Conservation (phyloP, 192 early-diverging fungal genomes). For the Coemansia sp. region DNA sequence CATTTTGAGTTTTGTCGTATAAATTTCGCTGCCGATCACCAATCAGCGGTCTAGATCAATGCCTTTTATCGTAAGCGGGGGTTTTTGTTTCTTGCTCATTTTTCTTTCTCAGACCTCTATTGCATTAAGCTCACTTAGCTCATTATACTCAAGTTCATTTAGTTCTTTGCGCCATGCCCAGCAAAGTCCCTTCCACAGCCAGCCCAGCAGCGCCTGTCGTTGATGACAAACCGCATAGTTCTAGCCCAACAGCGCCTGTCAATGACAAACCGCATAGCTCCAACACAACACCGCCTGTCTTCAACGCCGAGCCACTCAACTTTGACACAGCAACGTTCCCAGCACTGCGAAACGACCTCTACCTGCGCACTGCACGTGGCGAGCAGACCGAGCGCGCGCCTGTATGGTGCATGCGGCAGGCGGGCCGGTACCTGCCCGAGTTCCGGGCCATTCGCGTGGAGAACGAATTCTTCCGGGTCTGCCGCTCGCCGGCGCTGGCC, state of each 20-base stretch:
- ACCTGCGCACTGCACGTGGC: conserved; percentile 81
- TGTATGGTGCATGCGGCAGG: conserved; percentile 99
- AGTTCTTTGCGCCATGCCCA: no score
- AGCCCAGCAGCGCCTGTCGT: no score
- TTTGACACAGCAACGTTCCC: conserved; percentile 64
- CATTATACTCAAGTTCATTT: no score
- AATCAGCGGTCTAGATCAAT: no score
- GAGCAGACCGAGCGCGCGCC: conserved; percentile 72
- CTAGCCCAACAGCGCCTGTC: background rate
- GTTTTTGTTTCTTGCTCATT: background rate
- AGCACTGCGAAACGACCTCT: conserved; percentile 85
- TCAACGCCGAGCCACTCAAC: conserved; percentile 10
- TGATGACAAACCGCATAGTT: no score
- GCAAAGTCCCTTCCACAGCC: no score
- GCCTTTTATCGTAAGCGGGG: conserved; percentile 61
- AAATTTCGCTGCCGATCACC: no score
- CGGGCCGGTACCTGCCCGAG: conserved; percentile 96
- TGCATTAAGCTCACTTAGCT: background rate
- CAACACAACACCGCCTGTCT: background rate
- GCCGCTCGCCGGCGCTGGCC: conserved; percentile 88
- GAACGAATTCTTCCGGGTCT: conserved; percentile 94
- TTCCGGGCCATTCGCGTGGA: conserved; percentile 80
- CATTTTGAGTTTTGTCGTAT: no score
- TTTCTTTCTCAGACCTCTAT: background rate
- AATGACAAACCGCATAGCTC: background rate